Conservation (phyloP, 1,284 basidiomycete species). For the Sporisorium sorghi region DNA sequence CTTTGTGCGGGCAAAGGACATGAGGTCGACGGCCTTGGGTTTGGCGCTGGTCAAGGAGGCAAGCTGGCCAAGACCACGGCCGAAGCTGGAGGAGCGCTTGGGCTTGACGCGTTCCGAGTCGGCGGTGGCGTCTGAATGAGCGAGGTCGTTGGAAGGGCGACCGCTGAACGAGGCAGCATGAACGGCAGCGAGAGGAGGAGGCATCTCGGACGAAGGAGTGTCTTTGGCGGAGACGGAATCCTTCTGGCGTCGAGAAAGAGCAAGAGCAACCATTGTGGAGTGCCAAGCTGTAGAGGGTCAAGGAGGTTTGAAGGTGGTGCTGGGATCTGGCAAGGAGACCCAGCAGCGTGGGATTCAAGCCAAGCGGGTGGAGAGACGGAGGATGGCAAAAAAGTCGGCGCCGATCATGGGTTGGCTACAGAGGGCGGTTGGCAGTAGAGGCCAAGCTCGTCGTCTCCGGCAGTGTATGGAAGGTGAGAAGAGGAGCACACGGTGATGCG, state of each 20-base stretch:
- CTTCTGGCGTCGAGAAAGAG: constrained; percentile 43
- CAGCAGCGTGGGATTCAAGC: constrained; percentile 54
- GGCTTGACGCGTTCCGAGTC: constrained; percentile 47
- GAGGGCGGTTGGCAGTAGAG: constrained; percentile 42
- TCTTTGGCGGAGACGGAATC: constrained; percentile 19
- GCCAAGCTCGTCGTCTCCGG: constrained; percentile 40
- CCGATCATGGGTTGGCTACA: constrained; percentile 58
- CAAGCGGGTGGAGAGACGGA: constrained; percentile 49
- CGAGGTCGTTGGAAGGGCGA: constrained; percentile 29
- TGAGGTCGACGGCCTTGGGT: constrained; percentile 51
- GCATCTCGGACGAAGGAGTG: constrained; percentile 34
- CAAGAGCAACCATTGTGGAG: constrained; percentile 44
- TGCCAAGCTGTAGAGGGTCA: constrained; percentile 27
- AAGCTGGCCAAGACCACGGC: constrained; percentile 54
- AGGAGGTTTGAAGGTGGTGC: constrained; percentile 51
- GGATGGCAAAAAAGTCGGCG: constrained; percentile 36
- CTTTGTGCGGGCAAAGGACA: constrained; percentile 41
- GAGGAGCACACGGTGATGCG: constrained; percentile 4
- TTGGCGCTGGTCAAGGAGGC: constrained; percentile 51
- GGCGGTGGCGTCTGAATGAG: constrained; percentile 10
- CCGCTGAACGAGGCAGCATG: constrained; percentile 23
- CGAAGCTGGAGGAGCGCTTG: constrained; percentile 59
- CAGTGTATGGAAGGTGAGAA: not conserved
- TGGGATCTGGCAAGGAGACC: constrained; percentile 32
- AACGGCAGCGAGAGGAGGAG: constrained; percentile 24